Conservation (phyloP, 208 protist genomes). For the Crithidia fasciculata region DNA sequence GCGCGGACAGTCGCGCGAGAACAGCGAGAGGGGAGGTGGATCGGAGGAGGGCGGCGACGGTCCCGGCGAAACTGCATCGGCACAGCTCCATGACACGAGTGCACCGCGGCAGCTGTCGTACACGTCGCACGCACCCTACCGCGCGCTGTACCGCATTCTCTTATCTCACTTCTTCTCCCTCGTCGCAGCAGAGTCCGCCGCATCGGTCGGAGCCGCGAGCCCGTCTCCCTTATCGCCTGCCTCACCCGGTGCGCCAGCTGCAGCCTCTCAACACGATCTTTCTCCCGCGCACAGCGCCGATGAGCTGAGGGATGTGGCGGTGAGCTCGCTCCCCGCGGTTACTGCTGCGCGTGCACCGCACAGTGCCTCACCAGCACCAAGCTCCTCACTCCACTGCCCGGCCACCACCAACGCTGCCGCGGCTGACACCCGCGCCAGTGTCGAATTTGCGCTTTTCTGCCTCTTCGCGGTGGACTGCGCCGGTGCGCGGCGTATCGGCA, state of each 20-base stretch:
- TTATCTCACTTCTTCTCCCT: constrained; percentile 17
- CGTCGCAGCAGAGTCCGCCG: neutral
- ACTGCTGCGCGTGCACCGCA: neutral
- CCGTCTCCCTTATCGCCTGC: neutral
- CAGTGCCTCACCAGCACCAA: neutral
- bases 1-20: neutral
- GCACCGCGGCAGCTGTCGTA: constrained; percentile 16
- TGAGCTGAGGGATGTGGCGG: neutral
- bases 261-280: neutral
- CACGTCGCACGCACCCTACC: constrained; percentile 18
- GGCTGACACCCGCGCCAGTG: constrained; percentile 3
- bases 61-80: no score
- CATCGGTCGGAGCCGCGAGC: neutral
- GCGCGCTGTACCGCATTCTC: constrained; percentile 22
- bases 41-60: neutral
- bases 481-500: constrained; percentile 13
- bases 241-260: neutral
- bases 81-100: neutral
- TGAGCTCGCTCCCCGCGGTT: neutral
- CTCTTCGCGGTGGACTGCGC: constrained; percentile 23
- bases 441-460: constrained; percentile 30
- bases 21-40: neutral
- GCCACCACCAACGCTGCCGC: neutral
- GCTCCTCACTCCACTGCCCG: neutral
- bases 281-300: neutral